Conservation (phyloP, 108 stramenopile genomes). For the Seminavis robusta region DNA sequence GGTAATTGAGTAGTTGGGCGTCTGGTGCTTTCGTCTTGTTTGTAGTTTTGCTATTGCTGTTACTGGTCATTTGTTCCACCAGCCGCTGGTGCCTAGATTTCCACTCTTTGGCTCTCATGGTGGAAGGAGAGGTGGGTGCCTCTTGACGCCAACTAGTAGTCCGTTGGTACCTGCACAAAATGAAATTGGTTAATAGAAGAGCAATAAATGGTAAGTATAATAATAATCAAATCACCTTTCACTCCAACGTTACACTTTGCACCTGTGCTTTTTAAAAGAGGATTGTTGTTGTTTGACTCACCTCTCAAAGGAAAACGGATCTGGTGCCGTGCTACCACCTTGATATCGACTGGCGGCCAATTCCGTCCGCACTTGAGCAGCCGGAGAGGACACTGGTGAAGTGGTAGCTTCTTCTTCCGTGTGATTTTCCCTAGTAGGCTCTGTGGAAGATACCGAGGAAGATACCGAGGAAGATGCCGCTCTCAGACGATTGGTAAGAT, state of each 20-base stretch:
- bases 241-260: too few species aligned
- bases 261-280: background rate
- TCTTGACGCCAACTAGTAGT: background rate
- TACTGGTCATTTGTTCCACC: background rate
- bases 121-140: background rate
- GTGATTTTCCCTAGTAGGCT: background rate
- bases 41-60: background rate
- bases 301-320: too few species aligned
- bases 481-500: background rate
- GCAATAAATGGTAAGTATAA: background rate
- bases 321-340: too few species aligned
- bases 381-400: too few species aligned
- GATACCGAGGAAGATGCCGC: background rate
- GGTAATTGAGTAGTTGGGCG: slow-evolving; percentile 12
- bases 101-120: slow-evolving; percentile 7
- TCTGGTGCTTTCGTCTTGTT: slow-evolving; percentile 17
- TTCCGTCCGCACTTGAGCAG: too few species aligned
- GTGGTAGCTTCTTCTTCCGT: background rate
- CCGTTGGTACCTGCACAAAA: background rate
- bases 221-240: background rate
- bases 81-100: background rate
- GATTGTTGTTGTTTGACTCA: background rate
- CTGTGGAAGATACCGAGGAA: too few species aligned
- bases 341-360: too few species aligned
- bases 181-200: background rate